These are phyloP conservation scores for Phytophthora palmivora DNA, from an alignment of 352 stramenopile genomes.

Conservation along the genomic window DNA sequence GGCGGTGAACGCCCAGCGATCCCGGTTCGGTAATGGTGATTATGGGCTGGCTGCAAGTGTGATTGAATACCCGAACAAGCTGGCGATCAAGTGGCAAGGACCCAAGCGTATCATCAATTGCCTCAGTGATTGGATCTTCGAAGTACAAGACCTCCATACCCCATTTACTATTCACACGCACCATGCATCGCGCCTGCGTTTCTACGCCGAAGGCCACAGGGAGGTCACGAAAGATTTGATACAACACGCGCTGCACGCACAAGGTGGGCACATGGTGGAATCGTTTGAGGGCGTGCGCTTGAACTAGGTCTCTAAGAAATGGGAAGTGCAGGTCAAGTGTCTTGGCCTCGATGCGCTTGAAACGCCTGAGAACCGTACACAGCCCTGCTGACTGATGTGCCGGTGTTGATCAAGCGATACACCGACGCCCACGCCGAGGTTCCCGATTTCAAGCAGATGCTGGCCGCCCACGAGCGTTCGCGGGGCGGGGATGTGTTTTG, in stretches of 20 bases:
- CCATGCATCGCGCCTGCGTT: background rate
- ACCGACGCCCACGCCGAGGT: no score
- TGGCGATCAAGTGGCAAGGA: no score
- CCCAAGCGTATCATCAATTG: background rate
- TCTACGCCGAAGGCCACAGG: background rate
- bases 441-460: no score
- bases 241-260: conserved; percentile 3
- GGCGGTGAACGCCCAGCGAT: background rate
- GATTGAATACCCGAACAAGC: background rate
- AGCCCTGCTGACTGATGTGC: background rate
- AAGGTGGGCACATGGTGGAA: no score
- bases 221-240: conserved; percentile 1
- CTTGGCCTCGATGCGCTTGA: background rate
- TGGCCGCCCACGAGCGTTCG: no score
- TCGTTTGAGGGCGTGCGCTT: background rate
- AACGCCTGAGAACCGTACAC: conserved; percentile 5
- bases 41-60: background rate
- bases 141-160: background rate
- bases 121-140: background rate
- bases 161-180: background rate
- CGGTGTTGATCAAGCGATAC: conserved; percentile 7
- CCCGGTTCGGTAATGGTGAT: background rate
- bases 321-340: conserved; percentile 8
- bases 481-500: no score
- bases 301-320: background rate